phyloP scores from a whole-genome alignment of 345 rosid species.

The Pelargonium nanum region DNA sequence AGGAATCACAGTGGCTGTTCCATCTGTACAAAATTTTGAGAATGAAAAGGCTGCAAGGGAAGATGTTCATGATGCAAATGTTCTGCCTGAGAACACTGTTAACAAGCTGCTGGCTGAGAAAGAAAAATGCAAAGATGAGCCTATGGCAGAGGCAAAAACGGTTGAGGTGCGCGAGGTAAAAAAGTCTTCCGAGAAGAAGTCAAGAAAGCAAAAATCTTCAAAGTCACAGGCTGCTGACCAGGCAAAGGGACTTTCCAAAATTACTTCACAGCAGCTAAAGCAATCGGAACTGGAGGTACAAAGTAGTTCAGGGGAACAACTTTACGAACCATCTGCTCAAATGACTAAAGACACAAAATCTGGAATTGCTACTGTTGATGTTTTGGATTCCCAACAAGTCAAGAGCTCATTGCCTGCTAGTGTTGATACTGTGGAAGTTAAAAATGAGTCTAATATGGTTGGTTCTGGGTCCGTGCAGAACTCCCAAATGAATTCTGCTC shows the following conservation, averaged over 20 bases:
- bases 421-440: conserved; percentile 26
- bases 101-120: conserved; percentile 24
- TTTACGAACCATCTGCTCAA: conserved; percentile 15
- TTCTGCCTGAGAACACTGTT: conserved; percentile 16
- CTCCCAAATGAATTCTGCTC: conserved; percentile 28
- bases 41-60: conserved; percentile 17
- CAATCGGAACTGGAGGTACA: conserved; percentile 31
- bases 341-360: conserved; percentile 21
- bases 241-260: conserved; percentile 38
- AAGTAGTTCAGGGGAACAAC: conserved; percentile 12
- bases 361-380: conserved; percentile 22
- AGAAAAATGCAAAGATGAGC: conserved; percentile 24
- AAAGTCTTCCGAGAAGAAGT: conserved; percentile 71
- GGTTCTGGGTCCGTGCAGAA: conserved; percentile 21
- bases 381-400: conserved; percentile 22
- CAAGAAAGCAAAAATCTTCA: conserved; percentile 62
- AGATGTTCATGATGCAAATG: conserved; percentile 15
- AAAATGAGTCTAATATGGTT: conserved; percentile 22
- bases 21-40: conserved; percentile 20
- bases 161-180: conserved; percentile 46
- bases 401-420: conserved; percentile 20
- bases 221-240: conserved; percentile 49
- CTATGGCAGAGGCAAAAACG: conserved; percentile 29
- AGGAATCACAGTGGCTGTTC: conserved; percentile 15
- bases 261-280: conserved; percentile 30